A percentile compares a stretch with the other conserved stretches of the same genome.
phyloP scores from a whole-genome alignment of 176 grass and related monocot species.

The Oryza rufipogon region DNA sequence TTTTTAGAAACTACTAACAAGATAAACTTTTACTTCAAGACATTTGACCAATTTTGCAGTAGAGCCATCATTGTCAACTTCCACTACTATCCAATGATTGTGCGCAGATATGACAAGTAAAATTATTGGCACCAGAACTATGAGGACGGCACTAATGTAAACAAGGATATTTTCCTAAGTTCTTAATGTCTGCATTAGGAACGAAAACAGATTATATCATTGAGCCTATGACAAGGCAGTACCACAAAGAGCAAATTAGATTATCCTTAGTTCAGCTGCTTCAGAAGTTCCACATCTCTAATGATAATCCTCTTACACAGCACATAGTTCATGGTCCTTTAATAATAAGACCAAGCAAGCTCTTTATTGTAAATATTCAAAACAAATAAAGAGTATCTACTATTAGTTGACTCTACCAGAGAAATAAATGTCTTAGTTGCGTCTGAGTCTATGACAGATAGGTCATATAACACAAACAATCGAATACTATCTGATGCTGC shows the following conservation, averaged over 20 bases:
- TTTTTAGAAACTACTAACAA: background rate
- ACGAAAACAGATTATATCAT: background rate
- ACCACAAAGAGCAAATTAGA: background rate
- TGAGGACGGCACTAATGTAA: constrained; percentile 8
- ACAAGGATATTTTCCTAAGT: background rate
- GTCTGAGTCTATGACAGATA: background rate
- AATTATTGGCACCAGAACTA: background rate
- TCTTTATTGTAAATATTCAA: background rate
- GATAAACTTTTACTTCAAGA: background rate
- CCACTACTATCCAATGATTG: constrained; percentile 17
- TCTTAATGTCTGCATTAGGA: background rate
- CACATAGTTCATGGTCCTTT: background rate
- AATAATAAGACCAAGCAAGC: constrained; percentile 14
- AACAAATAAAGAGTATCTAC: background rate
- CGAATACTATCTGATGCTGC: background rate
- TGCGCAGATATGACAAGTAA: constrained; percentile 9
- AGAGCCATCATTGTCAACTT: constrained; percentile 20
- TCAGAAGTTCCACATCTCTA: constrained; percentile 6
- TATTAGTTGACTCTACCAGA: constrained; percentile 10
- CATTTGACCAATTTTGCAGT: background rate
- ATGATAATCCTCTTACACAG: background rate
- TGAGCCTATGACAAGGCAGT: background rate
- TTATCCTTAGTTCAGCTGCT: constrained; percentile 2
- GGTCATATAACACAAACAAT: too few relatives aligned
- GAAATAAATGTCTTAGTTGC: background rate